A percentile compares a stretch with the other conserved stretches of the same genome.
Evolutionary conservation across 2,329 filamentous ascomycete species (phyloP).

Genomic region (Diaporthe vaccinii): DNA sequence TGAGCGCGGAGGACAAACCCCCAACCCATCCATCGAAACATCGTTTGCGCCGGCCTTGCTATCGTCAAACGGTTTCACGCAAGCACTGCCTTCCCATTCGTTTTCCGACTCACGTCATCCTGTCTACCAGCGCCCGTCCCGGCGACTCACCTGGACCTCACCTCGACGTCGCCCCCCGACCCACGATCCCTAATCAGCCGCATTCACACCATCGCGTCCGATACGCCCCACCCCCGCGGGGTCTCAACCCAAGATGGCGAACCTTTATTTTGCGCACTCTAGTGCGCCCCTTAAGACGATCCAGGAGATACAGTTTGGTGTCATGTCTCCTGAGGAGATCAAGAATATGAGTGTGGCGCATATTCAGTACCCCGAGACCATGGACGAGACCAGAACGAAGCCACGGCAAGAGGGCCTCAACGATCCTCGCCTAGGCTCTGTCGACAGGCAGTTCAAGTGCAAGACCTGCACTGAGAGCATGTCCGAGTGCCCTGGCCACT

Average conservation of each 20-base stretch:
- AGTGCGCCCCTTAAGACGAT: slow-evolving; percentile 97
- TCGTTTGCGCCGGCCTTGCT: slow-evolving; percentile 27
- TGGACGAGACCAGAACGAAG: slow-evolving; percentile 95
- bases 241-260: slow-evolving; percentile 79
- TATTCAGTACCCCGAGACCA: slow-evolving; percentile 98
- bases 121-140: slow-evolving; percentile 15
- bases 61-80: slow-evolving; percentile 22
- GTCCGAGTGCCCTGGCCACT: slow-evolving; percentile 96
- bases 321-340: slow-evolving; percentile 98
- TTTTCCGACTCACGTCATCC: slow-evolving; percentile 7
- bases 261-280: slow-evolving; percentile 90
- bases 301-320: slow-evolving; percentile 98
- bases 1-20: slow-evolving; percentile 42
- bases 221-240: slow-evolving; percentile 34
- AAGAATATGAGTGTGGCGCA: slow-evolving; percentile 98
- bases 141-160: slow-evolving; percentile 19
- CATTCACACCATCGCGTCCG: slow-evolving; percentile 24
- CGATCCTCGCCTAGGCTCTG: slow-evolving; percentile 94
- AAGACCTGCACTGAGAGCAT: slow-evolving; percentile 97
- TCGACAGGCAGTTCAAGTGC: slow-evolving; percentile 95
- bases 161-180: slow-evolving; percentile 32
- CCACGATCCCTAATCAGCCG: slow-evolving; percentile 38
- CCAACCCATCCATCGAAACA: slow-evolving; percentile 38
- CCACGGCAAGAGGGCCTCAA: slow-evolving; percentile 94
- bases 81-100: slow-evolving; percentile 35